These are phyloP conservation scores for Quercus ilex DNA, from an alignment of 306 rosid genomes.

Conservation along the genomic window DNA sequence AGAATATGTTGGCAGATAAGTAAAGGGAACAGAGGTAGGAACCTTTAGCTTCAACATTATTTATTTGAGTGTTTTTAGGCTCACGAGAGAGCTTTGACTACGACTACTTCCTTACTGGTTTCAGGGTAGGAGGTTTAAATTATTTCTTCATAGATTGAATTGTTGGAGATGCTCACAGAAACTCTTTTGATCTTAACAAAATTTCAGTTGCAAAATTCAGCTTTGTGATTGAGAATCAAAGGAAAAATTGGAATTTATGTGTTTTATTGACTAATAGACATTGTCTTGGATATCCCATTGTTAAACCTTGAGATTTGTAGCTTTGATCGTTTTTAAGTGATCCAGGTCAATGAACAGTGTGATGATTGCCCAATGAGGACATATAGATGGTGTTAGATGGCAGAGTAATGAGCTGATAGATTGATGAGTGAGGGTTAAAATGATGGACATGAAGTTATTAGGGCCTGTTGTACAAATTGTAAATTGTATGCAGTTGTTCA, in stretches of 20 bases:
- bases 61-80: no score
- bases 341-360: not conserved
- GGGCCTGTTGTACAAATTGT: not conserved
- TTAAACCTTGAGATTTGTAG: not conserved
- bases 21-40: not conserved
- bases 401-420: not conserved
- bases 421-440: not conserved
- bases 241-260: not conserved
- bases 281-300: not conserved
- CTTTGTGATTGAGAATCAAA: not conserved
- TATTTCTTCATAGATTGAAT: not conserved
- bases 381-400: not conserved
- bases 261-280: not conserved
- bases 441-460: not conserved
- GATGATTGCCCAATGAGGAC: not conserved
- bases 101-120: no score
- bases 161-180: not conserved
- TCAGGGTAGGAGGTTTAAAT: not conserved
- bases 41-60: not conserved
- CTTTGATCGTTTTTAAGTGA: not conserved
- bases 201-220: not conserved
- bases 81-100: no score
- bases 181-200: not conserved
- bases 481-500: not conserved
- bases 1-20: not conserved